Evolutionary conservation across 2,329 filamentous ascomycete genomes (phyloP).

Genomic region (Colletotrichum endophyticum): DNA sequence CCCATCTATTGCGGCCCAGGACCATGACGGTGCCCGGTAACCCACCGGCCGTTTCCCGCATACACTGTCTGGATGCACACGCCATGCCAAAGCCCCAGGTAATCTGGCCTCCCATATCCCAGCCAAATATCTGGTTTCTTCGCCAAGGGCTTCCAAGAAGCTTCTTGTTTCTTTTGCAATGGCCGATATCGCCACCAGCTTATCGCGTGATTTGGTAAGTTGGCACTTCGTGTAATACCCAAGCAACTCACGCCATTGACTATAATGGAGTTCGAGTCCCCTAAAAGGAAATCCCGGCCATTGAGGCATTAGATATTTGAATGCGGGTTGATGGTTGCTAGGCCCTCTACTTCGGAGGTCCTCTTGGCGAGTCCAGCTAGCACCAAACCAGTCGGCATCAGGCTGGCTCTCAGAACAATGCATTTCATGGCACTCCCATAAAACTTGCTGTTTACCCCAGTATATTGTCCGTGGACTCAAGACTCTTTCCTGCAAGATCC

Average conservation of each 20-base stretch:
- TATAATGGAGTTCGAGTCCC: not conserved
- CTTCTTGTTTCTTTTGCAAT: not conserved
- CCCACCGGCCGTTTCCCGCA: not conserved
- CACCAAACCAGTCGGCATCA: not conserved
- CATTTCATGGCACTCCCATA: not conserved
- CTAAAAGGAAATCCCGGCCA: accelerated
- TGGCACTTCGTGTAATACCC: not conserved
- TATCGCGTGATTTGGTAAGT: not conserved
- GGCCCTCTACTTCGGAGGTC: too few species aligned
- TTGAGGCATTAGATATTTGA: not conserved
- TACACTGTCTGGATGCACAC: not conserved
- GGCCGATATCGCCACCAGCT: not conserved
- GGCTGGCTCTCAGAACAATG: not conserved
- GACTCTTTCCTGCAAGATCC: not conserved
- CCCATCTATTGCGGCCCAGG: not conserved
- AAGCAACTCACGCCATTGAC: not conserved
- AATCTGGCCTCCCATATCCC: not conserved
- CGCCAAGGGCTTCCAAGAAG: not conserved
- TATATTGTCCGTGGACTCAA: not conserved
- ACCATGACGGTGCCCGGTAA: not conserved
- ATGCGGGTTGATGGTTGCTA: too few species aligned
- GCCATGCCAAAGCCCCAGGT: not conserved
- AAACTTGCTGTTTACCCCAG: not conserved
- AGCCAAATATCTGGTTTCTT: not conserved
- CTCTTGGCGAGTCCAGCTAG: too few species aligned